Evolutionary conservation across 148 eudicot genomes (phyloP), one percentile per base, ranked within the genome.

Genomic region (Heliamphora exappendiculata): DNA sequence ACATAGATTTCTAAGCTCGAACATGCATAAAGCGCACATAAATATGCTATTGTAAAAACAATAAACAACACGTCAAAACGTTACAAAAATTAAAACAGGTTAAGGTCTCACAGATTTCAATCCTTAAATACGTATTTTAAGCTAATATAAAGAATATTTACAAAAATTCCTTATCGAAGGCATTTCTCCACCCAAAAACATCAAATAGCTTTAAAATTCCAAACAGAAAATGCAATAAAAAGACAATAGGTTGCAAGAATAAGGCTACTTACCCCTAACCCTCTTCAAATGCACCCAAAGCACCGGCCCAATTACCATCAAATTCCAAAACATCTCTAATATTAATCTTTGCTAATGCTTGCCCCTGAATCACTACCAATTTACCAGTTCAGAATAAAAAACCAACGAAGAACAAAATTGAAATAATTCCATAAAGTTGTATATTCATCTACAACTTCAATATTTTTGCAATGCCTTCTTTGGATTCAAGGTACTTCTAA

Each of bases 301-400:
- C 99, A 29, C 87, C 93, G 55, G 29, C 31, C 83, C 88, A 88
- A 81, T 89, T 76, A 84, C 94, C 97, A 77, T 64, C 79, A 57
- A 90, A 85, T 80, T 95, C 99, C 85, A 92, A 76, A 71, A 81
- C 84, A 82, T 76, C 80, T 53, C 99, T 97, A 70, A 95, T 80
- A 78, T 93, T 92, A 74, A 93, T 87, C 85, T 89, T 92, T 69
- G 86, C 90, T 70, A 95, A 74, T 68, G 97, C 94, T 87, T 95
- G 97, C 78, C 99, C 99, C 99, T 95, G 89, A 70, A 81, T 55
- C 65, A 86, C 29, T 75, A 78, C 76, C 55, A 67, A 76, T 59
- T 50, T 74, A 78, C 73, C 59, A 73, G 73, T 70, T 73, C 67
- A 78, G 59, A 22, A 80, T 59, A 78, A 41, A 53, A 59, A 54